Evolutionary conservation across 2,329 filamentous ascomycete species (phyloP), one percentile per base, ranked within the genome.

Genomic region (Penicillium sp.): DNA sequence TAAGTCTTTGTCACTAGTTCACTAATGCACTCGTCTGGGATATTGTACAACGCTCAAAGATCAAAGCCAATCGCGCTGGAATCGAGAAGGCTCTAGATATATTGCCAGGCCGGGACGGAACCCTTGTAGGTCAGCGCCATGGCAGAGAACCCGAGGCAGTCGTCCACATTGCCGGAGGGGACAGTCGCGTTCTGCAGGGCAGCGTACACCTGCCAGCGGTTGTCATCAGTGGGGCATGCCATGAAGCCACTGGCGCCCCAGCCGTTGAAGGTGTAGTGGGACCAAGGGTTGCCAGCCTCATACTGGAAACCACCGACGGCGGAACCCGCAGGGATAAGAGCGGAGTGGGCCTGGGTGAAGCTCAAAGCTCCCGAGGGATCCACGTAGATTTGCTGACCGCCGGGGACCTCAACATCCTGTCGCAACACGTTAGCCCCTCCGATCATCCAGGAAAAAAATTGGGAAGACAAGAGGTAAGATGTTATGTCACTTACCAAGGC

Each of bases 331-430:
- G 84, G 83, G 5, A 79, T 78, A 51, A 63, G 70, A 2, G 68
- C 70, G 0, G 82, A 85, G 71, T 86, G 83, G 0, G 84, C 77
- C 38, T 69, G 63, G 0, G 83, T 83, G 71, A 82, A 88, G 52
- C 76, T 75, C 50, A 88, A 67, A 9, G 76, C 72, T 6, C 85
- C 85, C 24, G 75, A 68, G 3, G 78, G 73, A 3, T 70, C 73
- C 51, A 87, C 75, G 67, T 83, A 88, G 60, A 86, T 76, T 52
- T 76, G 70, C 62, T 88, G 85, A 24, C 85, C 85, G 26, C 85
- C 85, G 5, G 85, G 84, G 4, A 86, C 85, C 28, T 76, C 65
- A 29, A 82, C 78, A 31, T 73, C 70, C 65, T 81, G 49, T 21
- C 18, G 18, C 18, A 21, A 21, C 18, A 21, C 18, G 18, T 21